Evolutionary conservation across 352 stramenopile genomes (phyloP), one percentile per base, ranked within the genome.

Genomic region (Globisporangium nunn): DNA sequence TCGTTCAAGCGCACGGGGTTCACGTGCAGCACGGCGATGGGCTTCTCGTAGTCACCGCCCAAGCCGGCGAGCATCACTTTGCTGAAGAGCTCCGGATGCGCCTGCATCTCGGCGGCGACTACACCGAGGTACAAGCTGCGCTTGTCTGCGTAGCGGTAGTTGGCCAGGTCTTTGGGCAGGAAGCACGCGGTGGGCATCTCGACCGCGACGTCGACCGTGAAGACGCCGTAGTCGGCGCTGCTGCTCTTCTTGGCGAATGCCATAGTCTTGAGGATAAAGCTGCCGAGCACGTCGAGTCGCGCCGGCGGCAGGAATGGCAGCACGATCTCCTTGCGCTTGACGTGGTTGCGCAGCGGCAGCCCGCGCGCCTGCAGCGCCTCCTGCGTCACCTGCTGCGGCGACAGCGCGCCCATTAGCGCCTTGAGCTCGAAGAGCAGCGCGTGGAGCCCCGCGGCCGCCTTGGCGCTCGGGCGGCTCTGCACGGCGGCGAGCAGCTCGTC

Each of bases 141-240:
- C 68, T 96, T 96, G 75, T 96, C 87, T 5, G 87, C 75, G 62
- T 96, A 96, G 29, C 84, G 71, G 67, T 93, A 94, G 71, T 96
- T 96, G 47, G 82, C 66, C 62, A 93, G 92, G 59, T 97, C 88
- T 62, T 95, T 95, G 10, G 83, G 82, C 18, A 94, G 45, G 59
- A 97, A 92, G 66, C 87, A 96, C 6, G 58, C 62, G 6, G 63
- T 50, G 0, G 88, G 88, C 61, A 97, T 96, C 62, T 91, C 74
- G 14, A 96, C 70, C 0, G 86, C 74, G 15, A 97, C 43, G 57
- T 97, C 87, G 37, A 97, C 69, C 0, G 70, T 87, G 40, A 92
- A 63, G 8, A 65, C 62, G 6, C 73, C 68, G 50, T 91, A 91
- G 30, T 85, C 69, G 12, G 63, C 17, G n/a, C n/a, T 23, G 10